phyloP scores from a whole-genome alignment of 176 grass and related monocot species.

The Melocanna baccifera region DNA sequence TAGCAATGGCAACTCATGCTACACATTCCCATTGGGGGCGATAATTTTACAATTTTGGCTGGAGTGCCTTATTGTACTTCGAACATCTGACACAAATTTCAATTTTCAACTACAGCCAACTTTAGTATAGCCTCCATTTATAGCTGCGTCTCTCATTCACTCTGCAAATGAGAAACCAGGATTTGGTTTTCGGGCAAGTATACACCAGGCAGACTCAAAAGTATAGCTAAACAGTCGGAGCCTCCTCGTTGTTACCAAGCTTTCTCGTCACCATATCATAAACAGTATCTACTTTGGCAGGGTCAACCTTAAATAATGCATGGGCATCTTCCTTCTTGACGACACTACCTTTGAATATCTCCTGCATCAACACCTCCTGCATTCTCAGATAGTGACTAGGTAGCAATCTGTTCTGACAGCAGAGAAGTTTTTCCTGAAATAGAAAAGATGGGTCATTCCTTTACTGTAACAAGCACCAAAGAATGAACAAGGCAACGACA shows the following conservation, averaged over 20 bases:
- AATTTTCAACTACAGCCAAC: conserved; percentile 10
- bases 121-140: not conserved
- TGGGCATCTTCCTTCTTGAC: conserved; percentile 80
- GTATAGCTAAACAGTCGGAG: conserved; percentile 43
- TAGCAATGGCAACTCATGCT: conserved; percentile 35
- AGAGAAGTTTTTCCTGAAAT: conserved; percentile 78
- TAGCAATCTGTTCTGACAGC: conserved; percentile 75
- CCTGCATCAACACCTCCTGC: conserved; percentile 78
- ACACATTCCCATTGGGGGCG: conserved; percentile 18
- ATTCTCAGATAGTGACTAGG: conserved; percentile 85
- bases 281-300: conserved; percentile 73
- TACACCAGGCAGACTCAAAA: not conserved
- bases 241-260: conserved; percentile 61
- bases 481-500: not conserved
- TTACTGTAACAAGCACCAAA: not conserved
- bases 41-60: conserved; percentile 46
- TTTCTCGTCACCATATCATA: conserved; percentile 92
- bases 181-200: not conserved
- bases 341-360: conserved; percentile 82
- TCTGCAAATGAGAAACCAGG: conserved; percentile 10
- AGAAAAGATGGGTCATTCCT: not conserved
- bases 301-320: conserved; percentile 82
- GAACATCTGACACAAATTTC: conserved; percentile 22
- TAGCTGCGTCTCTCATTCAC: not conserved
- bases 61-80: conserved; percentile 36